Percentiles rank a stretch among this genome's conserved stretches.
These are phyloP conservation scores for Candida tetrigidarum DNA, from an alignment of 1,139 yeast genomes.

Conservation along the genomic window DNA sequence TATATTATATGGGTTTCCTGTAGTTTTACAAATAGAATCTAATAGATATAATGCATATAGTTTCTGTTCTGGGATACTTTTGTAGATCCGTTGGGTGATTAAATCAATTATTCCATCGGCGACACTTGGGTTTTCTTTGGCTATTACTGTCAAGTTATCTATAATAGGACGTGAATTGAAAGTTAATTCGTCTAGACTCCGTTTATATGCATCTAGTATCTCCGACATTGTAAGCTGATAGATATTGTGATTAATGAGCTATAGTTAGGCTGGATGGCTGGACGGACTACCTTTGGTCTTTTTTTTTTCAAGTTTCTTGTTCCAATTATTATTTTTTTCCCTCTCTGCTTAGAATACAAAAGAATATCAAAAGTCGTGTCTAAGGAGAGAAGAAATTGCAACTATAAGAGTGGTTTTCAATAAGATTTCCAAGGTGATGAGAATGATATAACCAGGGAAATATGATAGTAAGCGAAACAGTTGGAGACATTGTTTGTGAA, in stretches of 20 bases:
- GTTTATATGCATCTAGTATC: conserved; percentile 58
- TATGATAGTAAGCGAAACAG: too few species aligned
- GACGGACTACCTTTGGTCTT: too few species aligned
- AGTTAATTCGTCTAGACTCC: conserved; percentile 74
- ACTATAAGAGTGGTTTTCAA: too few species aligned
- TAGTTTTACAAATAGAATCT: conserved; percentile 92
- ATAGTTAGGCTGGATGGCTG: background rate
- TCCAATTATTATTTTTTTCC: too few species aligned
- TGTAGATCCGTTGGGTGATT: conserved; percentile 61
- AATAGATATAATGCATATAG: conserved; percentile 80
- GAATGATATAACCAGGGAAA: too few species aligned
- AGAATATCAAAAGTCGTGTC: too few species aligned
- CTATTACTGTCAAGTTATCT: conserved; percentile 81
- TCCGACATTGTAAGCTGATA: conserved; percentile 20
- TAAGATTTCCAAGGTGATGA: too few species aligned
- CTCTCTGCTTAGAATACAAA: too few species aligned
- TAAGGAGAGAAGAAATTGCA: too few species aligned
- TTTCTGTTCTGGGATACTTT: conserved; percentile 74
- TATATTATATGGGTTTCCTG: conserved; percentile 86
- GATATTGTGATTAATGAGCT: background rate
- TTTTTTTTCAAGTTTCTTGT: background rate
- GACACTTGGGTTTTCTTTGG: conserved; percentile 76
- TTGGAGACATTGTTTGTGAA: too few species aligned
- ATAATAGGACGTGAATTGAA: conserved; percentile 91
- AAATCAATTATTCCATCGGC: conserved; percentile 82